Evolutionary conservation across 2,329 filamentous ascomycete genomes (phyloP).

Genomic region (Xylariaceae sp.): DNA sequence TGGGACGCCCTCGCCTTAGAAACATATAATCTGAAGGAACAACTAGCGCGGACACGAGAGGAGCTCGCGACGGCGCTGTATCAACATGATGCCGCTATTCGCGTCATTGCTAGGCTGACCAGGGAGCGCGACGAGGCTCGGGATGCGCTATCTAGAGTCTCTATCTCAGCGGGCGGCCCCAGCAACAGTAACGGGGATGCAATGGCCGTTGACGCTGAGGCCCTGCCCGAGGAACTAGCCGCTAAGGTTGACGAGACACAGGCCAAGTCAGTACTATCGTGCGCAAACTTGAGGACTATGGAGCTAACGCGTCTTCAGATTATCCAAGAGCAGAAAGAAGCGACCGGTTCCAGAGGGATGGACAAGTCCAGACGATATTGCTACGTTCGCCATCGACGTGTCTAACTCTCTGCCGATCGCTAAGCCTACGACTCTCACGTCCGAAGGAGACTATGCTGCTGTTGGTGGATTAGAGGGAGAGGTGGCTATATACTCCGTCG

Average conservation of each 20-base stretch:
- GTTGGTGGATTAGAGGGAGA: conserved; percentile 77
- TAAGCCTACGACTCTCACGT: conserved; percentile 55
- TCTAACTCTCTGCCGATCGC: conserved; percentile 55
- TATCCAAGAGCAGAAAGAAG: conserved; percentile 89
- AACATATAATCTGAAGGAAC: conserved; percentile 87
- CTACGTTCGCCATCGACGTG: conserved; percentile 51
- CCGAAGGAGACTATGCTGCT: conserved; percentile 69
- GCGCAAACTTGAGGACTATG: conserved; percentile 25
- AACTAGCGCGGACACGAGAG: conserved; percentile 86
- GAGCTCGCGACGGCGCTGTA: conserved; percentile 94
- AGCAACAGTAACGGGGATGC: conserved; percentile 75
- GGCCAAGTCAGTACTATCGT: conserved; percentile 66
- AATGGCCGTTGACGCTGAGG: conserved; percentile 89
- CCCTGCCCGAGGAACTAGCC: conserved; percentile 73
- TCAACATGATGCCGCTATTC: conserved; percentile 94
- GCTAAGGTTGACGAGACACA: conserved; percentile 81
- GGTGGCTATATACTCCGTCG: conserved; percentile 76
- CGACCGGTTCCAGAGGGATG: conserved; percentile 84
- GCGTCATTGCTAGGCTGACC: conserved; percentile 90
- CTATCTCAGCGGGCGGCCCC: conserved; percentile 65
- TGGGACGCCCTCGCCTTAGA: conserved; percentile 95
- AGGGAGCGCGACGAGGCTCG: conserved; percentile 91
- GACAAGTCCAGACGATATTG: conserved; percentile 76
- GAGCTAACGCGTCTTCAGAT: conserved; percentile 53
- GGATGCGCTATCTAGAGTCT: conserved; percentile 84